phyloP scores from a whole-genome alignment of 495 filamentous ascomycete genomes.

The Neurospora terricola region DNA sequence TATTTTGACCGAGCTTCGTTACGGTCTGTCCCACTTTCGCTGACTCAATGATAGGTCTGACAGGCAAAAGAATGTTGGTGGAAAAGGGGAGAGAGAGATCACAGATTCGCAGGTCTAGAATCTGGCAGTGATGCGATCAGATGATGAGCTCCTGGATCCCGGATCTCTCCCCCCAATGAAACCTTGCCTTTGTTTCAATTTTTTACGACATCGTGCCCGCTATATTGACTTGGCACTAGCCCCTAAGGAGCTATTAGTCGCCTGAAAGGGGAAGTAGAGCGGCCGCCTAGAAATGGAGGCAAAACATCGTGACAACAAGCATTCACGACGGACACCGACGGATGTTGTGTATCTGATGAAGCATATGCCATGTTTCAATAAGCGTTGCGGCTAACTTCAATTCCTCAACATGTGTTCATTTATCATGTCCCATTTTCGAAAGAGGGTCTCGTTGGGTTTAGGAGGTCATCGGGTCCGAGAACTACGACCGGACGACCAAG shows the following conservation, averaged over 20 bases:
- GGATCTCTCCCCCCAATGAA: background rate
- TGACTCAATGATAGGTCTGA: background rate
- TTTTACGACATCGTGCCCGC: background rate
- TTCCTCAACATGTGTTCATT: background rate
- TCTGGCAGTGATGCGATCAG: background rate
- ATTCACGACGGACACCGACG: background rate
- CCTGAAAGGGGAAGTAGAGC: background rate
- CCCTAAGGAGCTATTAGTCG: background rate
- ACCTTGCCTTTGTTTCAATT: background rate
- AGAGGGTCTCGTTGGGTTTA: background rate
- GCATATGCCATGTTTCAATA: background rate
- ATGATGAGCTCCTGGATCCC: background rate
- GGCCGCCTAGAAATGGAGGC: background rate
- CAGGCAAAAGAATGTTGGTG: background rate
- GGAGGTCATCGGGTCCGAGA: background rate
- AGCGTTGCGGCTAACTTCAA: accelerated
- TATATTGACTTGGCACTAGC: background rate
- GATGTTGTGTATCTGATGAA: background rate
- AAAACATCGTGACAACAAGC: background rate
- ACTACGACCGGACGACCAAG: background rate
- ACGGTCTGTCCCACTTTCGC: background rate
- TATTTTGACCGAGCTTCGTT: background rate
- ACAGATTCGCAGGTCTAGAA: background rate
- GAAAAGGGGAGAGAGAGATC: background rate
- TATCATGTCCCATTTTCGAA: background rate